Evolutionary conservation across 768 basidiomycete species (phyloP), one percentile per base, ranked within the genome.

Genomic region (Pluteus cervinus): DNA sequence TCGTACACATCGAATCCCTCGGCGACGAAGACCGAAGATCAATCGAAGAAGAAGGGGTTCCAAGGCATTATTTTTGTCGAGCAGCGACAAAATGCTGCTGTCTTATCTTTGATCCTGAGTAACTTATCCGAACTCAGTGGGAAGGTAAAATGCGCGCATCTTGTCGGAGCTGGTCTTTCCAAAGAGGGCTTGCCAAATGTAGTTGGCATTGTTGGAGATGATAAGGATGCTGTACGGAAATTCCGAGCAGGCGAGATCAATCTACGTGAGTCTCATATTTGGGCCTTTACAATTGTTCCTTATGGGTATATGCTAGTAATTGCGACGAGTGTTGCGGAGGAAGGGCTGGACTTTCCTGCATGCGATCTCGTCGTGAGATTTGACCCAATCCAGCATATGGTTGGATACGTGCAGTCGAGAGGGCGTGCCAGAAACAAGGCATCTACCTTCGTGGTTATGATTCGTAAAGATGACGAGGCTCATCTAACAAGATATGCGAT

Each of bases 61-160:
- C 88, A 90, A 49, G 77, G 76, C 14, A 92, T 93, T 44, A 68
- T 93, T 29, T 94, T 94, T 54, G 88, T 89, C 12, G 79, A 89
- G 43, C 87, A 89, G 52, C 74, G 90, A 7, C 86, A 90, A 46
- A 70, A 84, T 11, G 90, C 89, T 2, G 63, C 72, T 12, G 76
- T 76, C 31, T 68, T 94, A 10, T 72, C 83, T 2, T 74, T 64
- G 48, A 55, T 90, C 21, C 63, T 94, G 4, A 66, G 74, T 1
- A 68, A 65, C 22, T 66, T 88, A 2, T 71, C 81, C 0, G 68
- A 71, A 28, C 58, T 89, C 9, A 61, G 64, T 41, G 73, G 66
- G 2, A 65, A 71, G 47, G 67, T 91, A 36, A 65, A 66, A 5
- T 75, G 79, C 33, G 79, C 69, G 0, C 74, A 77, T 41, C 66